phyloP scores from a whole-genome alignment of 768 basidiomycete genomes.

The Pulveroboletus frians region DNA sequence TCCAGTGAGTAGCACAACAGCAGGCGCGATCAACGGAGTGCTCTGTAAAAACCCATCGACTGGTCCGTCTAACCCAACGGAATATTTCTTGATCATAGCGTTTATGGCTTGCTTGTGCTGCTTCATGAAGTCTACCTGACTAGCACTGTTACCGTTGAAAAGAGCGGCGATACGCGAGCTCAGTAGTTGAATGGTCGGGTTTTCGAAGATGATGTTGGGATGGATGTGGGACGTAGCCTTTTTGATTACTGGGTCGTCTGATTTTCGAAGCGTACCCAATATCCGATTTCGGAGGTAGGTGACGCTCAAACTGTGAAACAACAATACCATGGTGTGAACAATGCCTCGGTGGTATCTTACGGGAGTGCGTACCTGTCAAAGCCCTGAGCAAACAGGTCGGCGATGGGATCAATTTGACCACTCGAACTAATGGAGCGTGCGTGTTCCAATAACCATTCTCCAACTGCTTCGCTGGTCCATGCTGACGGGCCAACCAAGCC shows the following conservation, averaged over 20 bases:
- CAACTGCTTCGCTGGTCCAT: conserved; percentile 22
- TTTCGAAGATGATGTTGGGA: conserved; percentile 32
- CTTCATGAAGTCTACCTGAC: conserved; percentile 1
- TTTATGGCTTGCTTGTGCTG: conserved; percentile 26
- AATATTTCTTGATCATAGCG: conserved; percentile 40
- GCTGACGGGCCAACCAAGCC: conserved; percentile 19
- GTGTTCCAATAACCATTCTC: conserved; percentile 28
- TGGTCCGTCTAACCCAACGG: conserved; percentile 11
- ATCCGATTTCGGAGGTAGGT: conserved; percentile 27
- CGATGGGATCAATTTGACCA: conserved; percentile 1
- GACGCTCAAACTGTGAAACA: conserved; percentile 24
- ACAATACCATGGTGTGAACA: not conserved
- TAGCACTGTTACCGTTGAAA: not conserved
- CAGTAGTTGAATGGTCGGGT: conserved; percentile 36
- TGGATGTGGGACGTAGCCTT: conserved; percentile 25
- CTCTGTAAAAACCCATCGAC: conserved; percentile 7
- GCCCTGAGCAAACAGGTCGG: too few relatives aligned
- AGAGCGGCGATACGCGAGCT: not conserved
- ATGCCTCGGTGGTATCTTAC: not conserved
- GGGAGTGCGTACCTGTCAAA: conserved; percentile 33
- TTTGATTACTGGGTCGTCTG: conserved; percentile 30
- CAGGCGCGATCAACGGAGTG: not conserved
- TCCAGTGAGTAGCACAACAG: too few relatives aligned
- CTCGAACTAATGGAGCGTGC: conserved; percentile 11
- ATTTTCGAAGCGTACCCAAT: conserved; percentile 16